These are phyloP conservation scores for Verticillium isaacii DNA, from an alignment of 2,329 filamentous ascomycete genomes.

Conservation along the genomic window DNA sequence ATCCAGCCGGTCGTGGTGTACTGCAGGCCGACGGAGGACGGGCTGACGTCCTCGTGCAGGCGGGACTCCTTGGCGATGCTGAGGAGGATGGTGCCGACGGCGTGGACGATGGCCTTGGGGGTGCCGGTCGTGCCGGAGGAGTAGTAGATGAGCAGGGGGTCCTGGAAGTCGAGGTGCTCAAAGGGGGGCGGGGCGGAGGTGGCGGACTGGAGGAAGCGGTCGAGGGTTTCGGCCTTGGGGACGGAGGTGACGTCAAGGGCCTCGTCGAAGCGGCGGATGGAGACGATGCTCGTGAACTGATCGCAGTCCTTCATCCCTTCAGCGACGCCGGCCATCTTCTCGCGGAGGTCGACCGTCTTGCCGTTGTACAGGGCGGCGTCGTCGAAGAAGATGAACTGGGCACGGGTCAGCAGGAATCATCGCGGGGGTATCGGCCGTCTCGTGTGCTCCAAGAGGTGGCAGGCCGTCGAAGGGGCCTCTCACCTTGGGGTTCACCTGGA, in stretches of 20 bases:
- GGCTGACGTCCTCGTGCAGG: conserved; percentile 38
- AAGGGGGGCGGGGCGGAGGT: conserved; percentile 39
- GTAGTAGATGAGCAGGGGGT: conserved; percentile 75
- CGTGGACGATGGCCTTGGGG: conserved; percentile 84
- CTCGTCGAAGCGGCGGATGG: conserved; percentile 60
- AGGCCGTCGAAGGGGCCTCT: conserved; percentile 7
- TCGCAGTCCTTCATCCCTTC: conserved; percentile 54
- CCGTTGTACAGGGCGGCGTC: conserved; percentile 77
- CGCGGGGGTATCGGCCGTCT: no score
- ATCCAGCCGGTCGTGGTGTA: conserved; percentile 78
- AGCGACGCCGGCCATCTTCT: conserved; percentile 66
- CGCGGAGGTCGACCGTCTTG: conserved; percentile 64
- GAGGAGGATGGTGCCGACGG: conserved; percentile 59
- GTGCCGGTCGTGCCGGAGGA: conserved; percentile 77
- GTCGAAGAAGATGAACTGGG: conserved; percentile 72
- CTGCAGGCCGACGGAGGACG: conserved; percentile 42
- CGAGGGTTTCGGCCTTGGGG: conserved; percentile 38
- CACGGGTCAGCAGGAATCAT: not conserved
- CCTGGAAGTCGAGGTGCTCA: conserved; percentile 60
- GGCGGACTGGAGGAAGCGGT: conserved; percentile 35
- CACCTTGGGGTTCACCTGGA: conserved; percentile 69
- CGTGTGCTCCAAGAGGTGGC: no score
- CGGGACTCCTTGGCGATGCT: conserved; percentile 52
- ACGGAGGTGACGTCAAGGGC: conserved; percentile 56
- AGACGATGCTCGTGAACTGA: conserved; percentile 60